These are phyloP conservation scores for Pestalotiopsis sp. DNA, from an alignment of 2,329 filamentous ascomycete species.

Conservation along the genomic window DNA sequence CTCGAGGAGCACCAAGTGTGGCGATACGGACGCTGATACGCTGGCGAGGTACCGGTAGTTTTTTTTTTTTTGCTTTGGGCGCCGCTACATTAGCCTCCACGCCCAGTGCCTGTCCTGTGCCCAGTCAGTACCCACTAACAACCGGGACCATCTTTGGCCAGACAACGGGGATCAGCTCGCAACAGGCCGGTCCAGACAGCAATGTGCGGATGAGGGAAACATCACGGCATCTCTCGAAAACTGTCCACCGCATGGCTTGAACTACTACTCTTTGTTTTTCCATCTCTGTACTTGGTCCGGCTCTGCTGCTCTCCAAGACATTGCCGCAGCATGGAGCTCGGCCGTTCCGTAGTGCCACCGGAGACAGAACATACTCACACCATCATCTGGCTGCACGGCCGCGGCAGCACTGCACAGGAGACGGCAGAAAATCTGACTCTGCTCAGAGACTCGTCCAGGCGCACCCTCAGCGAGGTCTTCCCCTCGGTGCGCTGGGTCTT, in stretches of 20 bases:
- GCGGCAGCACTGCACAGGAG: conserved; percentile 40
- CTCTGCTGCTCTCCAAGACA: background rate
- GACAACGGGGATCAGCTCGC: background rate
- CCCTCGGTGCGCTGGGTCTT: conserved; percentile 54
- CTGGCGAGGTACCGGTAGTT: background rate
- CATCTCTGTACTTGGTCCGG: too few species aligned
- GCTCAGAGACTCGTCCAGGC: conserved; percentile 33
- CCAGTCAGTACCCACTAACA: background rate
- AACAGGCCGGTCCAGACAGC: background rate
- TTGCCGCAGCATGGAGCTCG: conserved; percentile 11
- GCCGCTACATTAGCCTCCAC: background rate
- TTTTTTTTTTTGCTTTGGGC: background rate
- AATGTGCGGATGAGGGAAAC: background rate
- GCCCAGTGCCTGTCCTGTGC: background rate
- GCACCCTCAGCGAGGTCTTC: conserved; percentile 39
- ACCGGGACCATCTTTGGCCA: background rate
- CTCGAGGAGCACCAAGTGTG: background rate
- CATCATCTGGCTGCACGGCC: conserved; percentile 48
- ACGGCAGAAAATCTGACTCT: conserved; percentile 33
- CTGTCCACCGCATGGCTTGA: background rate
- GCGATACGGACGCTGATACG: background rate
- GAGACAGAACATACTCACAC: conserved; percentile 39
- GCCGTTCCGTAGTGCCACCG: conserved; percentile 10
- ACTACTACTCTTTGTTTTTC: background rate
- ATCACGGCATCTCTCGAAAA: background rate